A percentile compares a stretch with the other conserved stretches of the same genome.
These are phyloP conservation scores for Lichtheimia ramosa DNA, from an alignment of 371 early-diverging fungal species.

Conservation along the genomic window DNA sequence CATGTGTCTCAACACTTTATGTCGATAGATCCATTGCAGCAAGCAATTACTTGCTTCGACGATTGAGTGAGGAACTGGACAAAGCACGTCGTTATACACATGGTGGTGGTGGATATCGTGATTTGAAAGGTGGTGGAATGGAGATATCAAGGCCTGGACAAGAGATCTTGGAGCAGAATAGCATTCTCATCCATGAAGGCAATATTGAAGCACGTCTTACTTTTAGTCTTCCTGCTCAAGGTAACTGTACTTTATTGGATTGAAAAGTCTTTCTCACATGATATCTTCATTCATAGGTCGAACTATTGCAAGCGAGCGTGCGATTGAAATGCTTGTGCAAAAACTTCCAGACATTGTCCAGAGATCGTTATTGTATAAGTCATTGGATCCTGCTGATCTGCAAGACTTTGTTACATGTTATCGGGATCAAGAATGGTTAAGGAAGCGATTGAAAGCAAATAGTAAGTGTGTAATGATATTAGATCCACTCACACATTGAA, in stretches of 20 bases:
- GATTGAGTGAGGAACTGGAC: background rate
- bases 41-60: conserved; percentile 6
- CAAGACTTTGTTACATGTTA: background rate
- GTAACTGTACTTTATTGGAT: background rate
- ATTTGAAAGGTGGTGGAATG: conserved; percentile 8
- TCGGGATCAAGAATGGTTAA: conserved; percentile 12
- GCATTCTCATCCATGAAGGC: background rate
- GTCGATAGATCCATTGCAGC: background rate
- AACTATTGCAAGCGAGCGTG: conserved; percentile 2
- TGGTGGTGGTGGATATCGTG: conserved; percentile 1
- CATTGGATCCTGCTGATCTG: conserved; percentile 1
- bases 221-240: conserved; percentile 3
- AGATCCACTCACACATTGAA: background rate
- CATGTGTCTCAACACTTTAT: background rate
- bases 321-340: background rate
- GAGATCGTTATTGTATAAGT: background rate
- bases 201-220: conserved; percentile 8
- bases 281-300: conserved; percentile 7
- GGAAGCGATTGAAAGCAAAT: background rate
- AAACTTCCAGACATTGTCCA: background rate
- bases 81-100: background rate
- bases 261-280: no score
- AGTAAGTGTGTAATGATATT: background rate
- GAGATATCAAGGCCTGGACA: background rate
- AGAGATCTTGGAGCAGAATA: conserved; percentile 6